phyloP scores from a whole-genome alignment of 179 eudicot genomes.

The Heliamphora pulchella region DNA sequence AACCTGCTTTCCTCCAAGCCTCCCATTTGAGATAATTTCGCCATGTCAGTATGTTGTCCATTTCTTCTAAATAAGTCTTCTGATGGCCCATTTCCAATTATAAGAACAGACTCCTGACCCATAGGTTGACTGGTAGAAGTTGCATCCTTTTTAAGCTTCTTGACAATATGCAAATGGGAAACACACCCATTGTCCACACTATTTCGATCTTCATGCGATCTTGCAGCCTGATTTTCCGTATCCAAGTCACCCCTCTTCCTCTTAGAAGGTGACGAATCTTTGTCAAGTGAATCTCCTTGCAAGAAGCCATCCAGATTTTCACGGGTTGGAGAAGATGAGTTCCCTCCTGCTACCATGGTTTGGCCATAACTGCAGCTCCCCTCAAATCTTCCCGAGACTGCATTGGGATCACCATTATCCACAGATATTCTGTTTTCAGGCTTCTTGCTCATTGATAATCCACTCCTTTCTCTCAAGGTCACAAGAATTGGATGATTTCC shows the following conservation, averaged over 20 bases:
- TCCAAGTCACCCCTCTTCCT: slow-evolving; percentile 20
- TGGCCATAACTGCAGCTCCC: slow-evolving; percentile 1
- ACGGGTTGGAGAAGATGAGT: slow-evolving; percentile 16
- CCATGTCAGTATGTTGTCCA: slow-evolving; percentile 11
- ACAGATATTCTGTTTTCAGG: slow-evolving; percentile 7
- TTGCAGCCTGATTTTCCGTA: slow-evolving; percentile 16
- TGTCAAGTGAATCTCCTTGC: slow-evolving; percentile 17
- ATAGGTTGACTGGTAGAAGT: slow-evolving; percentile 10
- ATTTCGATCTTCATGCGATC: slow-evolving; percentile 4
- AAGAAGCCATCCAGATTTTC: slow-evolving; percentile 12
- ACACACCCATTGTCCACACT: slow-evolving; percentile 19
- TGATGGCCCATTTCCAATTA: slow-evolving; percentile 8
- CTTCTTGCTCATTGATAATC: slow-evolving; percentile 25
- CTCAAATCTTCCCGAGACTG: slow-evolving; percentile 10
- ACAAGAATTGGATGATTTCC: slow-evolving; percentile 34
- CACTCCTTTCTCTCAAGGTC: slow-evolving; percentile 39
- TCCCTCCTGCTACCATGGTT: slow-evolving; percentile 13
- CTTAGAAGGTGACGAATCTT: slow-evolving; percentile 22
- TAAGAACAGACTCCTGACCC: slow-evolving; percentile 22
- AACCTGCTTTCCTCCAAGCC: slow-evolving; percentile 12
- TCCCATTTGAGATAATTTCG: slow-evolving; percentile 7
- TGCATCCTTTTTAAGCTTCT: slow-evolving; percentile 34
- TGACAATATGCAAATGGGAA: slow-evolving; percentile 21
- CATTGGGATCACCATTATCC: slow-evolving; percentile 21
- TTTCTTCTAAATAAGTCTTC: slow-evolving; percentile 19